These are phyloP conservation scores for Alternaria alternata DNA, from an alignment of 2,329 filamentous ascomycete genomes.

Conservation along the genomic window DNA sequence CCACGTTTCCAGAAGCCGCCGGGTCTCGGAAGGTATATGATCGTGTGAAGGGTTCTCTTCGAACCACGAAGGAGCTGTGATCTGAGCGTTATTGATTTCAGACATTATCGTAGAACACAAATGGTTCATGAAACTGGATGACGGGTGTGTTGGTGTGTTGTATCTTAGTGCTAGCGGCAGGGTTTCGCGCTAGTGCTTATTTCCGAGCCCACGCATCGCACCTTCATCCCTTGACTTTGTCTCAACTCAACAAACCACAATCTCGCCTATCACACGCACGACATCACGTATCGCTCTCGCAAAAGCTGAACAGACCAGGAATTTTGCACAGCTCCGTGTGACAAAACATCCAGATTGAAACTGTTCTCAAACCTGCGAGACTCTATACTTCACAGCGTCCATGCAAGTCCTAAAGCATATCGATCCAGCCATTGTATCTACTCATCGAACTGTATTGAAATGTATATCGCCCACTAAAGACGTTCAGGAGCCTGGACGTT, in stretches of 20 bases:
- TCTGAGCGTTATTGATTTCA: background rate
- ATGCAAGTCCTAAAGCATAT: background rate
- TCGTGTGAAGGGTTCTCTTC: conserved; percentile 30
- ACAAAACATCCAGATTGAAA: too few species aligned
- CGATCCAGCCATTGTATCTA: background rate
- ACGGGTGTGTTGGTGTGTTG: background rate
- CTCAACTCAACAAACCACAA: background rate
- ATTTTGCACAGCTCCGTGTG: too few species aligned
- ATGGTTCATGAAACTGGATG: background rate
- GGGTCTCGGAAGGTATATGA: conserved; percentile 35
- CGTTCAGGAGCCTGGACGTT: background rate
- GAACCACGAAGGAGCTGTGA: conserved; percentile 34
- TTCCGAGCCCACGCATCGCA: background rate
- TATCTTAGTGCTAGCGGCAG: background rate
- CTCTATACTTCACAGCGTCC: background rate
- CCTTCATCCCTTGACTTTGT: background rate
- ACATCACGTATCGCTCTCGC: background rate
- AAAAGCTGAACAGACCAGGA: background rate
- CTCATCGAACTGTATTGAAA: background rate
- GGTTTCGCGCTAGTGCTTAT: background rate
- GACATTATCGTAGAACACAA: conserved; percentile 8
- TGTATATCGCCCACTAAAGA: background rate
- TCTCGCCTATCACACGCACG: background rate
- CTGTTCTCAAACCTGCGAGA: background rate
- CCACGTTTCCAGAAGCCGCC: conserved; percentile 48